A percentile compares a stretch with the other conserved stretches of the same genome.
These are phyloP conservation scores for Ocimum tenuiflorum DNA, from an alignment of 257 asterid species.

Conservation along the genomic window DNA sequence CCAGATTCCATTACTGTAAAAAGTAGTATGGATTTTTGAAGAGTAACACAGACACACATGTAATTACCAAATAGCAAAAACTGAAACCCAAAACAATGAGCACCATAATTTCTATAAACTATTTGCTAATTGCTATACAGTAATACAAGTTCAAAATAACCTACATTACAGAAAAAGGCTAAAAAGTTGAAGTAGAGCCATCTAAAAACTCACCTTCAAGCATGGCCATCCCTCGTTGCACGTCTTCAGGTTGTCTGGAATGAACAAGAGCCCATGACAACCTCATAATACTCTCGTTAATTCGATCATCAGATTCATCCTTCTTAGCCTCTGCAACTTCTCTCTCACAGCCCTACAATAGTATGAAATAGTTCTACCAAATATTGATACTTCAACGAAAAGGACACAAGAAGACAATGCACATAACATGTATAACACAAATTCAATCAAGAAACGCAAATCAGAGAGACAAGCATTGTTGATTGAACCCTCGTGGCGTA, in stretches of 20 bases:
- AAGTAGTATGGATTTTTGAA: background rate
- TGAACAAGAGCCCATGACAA: conserved; percentile 86
- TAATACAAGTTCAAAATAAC: background rate
- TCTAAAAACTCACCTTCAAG: conserved; percentile 49
- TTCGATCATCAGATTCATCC: conserved; percentile 36
- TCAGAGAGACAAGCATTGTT: background rate
- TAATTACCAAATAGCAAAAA: background rate
- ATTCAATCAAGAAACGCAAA: background rate
- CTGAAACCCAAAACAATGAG: background rate
- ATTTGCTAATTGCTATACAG: background rate
- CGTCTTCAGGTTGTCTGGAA: conserved; percentile 54
- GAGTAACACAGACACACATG: background rate
- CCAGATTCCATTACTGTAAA: background rate
- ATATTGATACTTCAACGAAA: background rate
- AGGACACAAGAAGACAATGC: background rate
- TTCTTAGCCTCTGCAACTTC: conserved; percentile 53
- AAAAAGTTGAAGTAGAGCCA: background rate
- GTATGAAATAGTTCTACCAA: background rate
- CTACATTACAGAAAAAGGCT: background rate
- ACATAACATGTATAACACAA: background rate
- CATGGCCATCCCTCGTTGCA: conserved; percentile 73
- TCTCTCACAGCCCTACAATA: conserved; percentile 55
- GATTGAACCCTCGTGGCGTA: background rate
- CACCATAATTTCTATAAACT: background rate
- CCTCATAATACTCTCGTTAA: conserved; percentile 58